Conservation (phyloP, 495 filamentous ascomycete species). For the Penicillium manginii region DNA sequence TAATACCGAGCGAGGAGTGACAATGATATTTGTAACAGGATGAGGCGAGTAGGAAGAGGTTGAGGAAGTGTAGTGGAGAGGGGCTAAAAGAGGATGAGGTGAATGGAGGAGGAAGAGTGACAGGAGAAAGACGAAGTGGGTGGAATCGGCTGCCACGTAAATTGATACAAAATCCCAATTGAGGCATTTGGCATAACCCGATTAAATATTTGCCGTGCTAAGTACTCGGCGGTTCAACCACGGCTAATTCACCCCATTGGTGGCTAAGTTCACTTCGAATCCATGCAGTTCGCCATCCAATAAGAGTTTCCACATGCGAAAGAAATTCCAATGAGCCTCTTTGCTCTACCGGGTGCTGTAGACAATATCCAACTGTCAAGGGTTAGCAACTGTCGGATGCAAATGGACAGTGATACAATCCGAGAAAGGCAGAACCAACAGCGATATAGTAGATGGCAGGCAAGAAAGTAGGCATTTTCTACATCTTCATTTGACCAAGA, state of each 20-base stretch:
- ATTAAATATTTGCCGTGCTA: no score
- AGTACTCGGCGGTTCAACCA: not conserved
- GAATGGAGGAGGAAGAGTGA: not conserved
- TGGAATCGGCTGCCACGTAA: not conserved
- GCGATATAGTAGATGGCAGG: slow-evolving; percentile 41
- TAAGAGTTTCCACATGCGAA: slow-evolving; percentile 27
- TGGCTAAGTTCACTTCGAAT: slow-evolving; percentile 33
- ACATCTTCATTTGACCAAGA: slow-evolving; percentile 45
- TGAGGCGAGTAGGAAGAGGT: no score
- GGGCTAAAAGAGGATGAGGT: not conserved
- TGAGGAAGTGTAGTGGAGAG: not conserved
- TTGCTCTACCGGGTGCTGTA: slow-evolving; percentile 35
- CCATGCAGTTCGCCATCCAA: slow-evolving; percentile 44
- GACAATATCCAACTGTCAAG: slow-evolving; percentile 37
- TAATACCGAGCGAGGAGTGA: no score
- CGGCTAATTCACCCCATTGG: slow-evolving; percentile 37
- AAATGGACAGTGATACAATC: not conserved
- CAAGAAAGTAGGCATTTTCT: slow-evolving; percentile 45
- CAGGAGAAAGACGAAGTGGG: not conserved
- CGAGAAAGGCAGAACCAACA: slow-evolving; percentile 26
- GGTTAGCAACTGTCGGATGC: slow-evolving; percentile 5
- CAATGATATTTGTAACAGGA: no score
- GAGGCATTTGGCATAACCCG: no score
- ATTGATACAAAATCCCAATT: no score
- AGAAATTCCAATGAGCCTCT: slow-evolving; percentile 38